Conservation (phyloP, 2,329 filamentous ascomycete genomes). For the Talaromyces sp. region DNA sequence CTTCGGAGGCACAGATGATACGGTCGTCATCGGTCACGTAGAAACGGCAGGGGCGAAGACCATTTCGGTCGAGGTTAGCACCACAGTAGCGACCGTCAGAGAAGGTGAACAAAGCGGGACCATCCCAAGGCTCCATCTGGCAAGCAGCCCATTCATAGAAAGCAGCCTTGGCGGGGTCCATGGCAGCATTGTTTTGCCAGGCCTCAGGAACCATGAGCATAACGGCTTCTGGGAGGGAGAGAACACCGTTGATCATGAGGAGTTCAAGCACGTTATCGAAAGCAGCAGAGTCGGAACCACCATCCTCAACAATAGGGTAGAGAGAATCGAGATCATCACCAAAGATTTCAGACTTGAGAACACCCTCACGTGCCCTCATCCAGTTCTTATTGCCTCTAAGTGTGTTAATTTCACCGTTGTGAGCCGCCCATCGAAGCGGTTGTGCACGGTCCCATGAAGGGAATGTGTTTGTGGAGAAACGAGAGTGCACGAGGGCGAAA, state of each 20-base stretch:
- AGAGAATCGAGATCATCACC: conserved; percentile 85
- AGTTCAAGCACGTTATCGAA: conserved; percentile 97
- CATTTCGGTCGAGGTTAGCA: conserved; percentile 94
- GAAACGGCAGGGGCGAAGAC: conserved; percentile 91
- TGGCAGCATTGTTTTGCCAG: conserved; percentile 88
- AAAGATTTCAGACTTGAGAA: conserved; percentile 89
- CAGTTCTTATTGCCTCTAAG: conserved; percentile 98
- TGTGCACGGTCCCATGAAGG: conserved; percentile 97
- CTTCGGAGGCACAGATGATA: conserved; percentile 95
- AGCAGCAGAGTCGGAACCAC: conserved; percentile 91
- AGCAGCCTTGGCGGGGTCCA: conserved; percentile 92
- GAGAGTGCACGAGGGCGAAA: conserved; percentile 93
- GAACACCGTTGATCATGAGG: conserved; percentile 89
- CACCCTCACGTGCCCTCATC: conserved; percentile 96
- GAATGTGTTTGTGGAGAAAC: conserved; percentile 98
- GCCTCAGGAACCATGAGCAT: conserved; percentile 99
- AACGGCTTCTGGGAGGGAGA: conserved; percentile 90
- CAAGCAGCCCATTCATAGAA: conserved; percentile 99
- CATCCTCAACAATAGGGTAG: conserved; percentile 94
- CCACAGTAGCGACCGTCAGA: conserved; percentile 95
- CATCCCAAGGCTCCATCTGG: conserved; percentile 99
- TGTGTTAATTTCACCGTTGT: conserved; percentile 99
- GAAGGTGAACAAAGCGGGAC: conserved; percentile 93
- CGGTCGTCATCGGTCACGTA: conserved; percentile 96
- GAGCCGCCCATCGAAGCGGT: conserved; percentile 91